These are phyloP conservation scores for Aphelidium insulamus DNA, from an alignment of 371 early-diverging fungal species.

Conservation along the genomic window DNA sequence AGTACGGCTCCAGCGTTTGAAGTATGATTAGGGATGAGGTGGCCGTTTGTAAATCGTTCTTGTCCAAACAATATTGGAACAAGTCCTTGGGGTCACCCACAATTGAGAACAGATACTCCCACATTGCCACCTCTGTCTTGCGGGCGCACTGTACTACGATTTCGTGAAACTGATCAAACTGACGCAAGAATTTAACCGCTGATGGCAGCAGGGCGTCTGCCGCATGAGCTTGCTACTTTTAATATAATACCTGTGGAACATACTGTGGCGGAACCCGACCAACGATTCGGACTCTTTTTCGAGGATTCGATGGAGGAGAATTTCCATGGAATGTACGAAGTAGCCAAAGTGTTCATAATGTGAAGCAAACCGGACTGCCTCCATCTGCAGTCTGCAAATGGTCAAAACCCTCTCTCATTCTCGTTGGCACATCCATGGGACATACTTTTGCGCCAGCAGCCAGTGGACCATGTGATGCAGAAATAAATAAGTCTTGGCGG, in stretches of 20 bases:
- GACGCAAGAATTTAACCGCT: conserved; percentile 42
- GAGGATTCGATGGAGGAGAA: conserved; percentile 53
- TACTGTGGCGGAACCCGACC: conserved; percentile 15
- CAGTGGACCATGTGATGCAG: too few relatives aligned
- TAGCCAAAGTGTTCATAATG: conserved; percentile 43
- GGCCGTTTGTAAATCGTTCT: conserved; percentile 44
- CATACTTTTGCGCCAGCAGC: too few relatives aligned
- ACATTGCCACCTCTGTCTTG: conserved; percentile 71
- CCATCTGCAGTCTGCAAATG: too few relatives aligned
- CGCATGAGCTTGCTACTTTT: not conserved
- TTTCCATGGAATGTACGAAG: conserved; percentile 60
- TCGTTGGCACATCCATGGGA: too few relatives aligned
- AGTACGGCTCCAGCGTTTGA: conserved; percentile 51
- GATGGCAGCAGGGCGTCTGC: conserved; percentile 29
- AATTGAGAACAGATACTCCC: conserved; percentile 58
- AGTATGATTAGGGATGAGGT: conserved; percentile 63
- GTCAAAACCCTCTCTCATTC: too few relatives aligned
- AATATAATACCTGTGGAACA: not conserved
- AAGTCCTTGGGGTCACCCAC: conserved; percentile 52
- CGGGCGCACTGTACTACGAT: conserved; percentile 70
- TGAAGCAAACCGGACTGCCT: conserved; percentile 35
- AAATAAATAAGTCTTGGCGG: too few relatives aligned
- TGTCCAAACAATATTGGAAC: conserved; percentile 22
- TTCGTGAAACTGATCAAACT: conserved; percentile 48
- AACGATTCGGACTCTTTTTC: conserved; percentile 46